Percentiles rank a stretch among this genome's conserved stretches.
Evolutionary conservation across 306 rosid species (phyloP).

Genomic region (Ceratonia siliqua): DNA sequence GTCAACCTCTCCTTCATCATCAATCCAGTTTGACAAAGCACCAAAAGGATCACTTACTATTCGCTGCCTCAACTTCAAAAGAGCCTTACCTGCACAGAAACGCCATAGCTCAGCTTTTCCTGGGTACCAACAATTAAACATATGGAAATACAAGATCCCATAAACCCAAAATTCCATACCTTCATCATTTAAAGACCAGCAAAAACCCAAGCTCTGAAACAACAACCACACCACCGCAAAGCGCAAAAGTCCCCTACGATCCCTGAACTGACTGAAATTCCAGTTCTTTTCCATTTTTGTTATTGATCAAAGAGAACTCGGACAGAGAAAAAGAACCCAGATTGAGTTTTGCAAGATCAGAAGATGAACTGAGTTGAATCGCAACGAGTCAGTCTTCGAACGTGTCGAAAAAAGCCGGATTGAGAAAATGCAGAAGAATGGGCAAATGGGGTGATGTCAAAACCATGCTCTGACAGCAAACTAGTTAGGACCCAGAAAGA

Average conservation of each 20-base stretch:
- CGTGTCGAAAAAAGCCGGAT: neutral
- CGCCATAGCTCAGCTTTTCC: conserved; percentile 30
- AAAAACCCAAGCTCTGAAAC: conserved; percentile 43
- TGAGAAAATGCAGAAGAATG: neutral
- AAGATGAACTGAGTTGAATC: conserved; percentile 1
- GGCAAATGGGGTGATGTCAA: conserved; percentile 6
- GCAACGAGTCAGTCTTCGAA: neutral
- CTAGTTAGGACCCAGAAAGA: conserved; percentile 30
- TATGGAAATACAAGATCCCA: neutral
- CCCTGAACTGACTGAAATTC: conserved; percentile 40
- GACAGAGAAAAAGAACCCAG: conserved; percentile 26
- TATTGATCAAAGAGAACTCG: neutral
- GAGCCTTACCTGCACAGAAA: conserved; percentile 66
- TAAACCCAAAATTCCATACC: conserved; percentile 39
- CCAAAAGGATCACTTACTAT: conserved; percentile 74
- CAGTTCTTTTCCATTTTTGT: conserved; percentile 36
- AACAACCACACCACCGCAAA: conserved; percentile 40
- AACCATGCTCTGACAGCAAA: conserved; percentile 39
- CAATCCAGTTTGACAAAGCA: conserved; percentile 71
- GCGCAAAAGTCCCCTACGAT: conserved; percentile 32
- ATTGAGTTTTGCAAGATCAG: neutral
- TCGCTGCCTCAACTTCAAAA: conserved; percentile 68
- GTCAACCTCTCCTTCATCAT: conserved; percentile 43
- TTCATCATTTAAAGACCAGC: conserved; percentile 62
- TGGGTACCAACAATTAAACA: neutral